Percentiles rank a stretch among this genome's conserved stretches.
These are phyloP conservation scores for Ascochyta pisi DNA, from an alignment of 2,329 filamentous ascomycete genomes.

Conservation along the genomic window DNA sequence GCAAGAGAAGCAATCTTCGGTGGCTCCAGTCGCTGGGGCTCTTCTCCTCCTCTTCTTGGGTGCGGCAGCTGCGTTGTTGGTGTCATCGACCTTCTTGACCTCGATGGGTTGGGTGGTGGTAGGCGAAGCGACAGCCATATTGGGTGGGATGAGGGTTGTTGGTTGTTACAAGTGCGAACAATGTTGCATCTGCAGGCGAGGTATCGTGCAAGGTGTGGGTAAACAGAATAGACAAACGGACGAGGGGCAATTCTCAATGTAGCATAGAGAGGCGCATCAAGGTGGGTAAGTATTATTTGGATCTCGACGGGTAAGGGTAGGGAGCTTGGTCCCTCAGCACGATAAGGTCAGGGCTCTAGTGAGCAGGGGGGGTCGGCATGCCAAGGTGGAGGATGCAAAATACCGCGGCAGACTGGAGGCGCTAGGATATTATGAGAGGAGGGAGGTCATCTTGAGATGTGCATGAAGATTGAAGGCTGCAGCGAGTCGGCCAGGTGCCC, in stretches of 20 bases:
- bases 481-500: conserved; percentile 42
- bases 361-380: conserved; percentile 32
- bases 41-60: conserved; percentile 78
- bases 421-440: conserved; percentile 43
- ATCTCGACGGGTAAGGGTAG: conserved; percentile 35
- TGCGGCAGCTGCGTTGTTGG: conserved; percentile 38
- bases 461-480: conserved; percentile 39
- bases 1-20: conserved; percentile 95
- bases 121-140: conserved; percentile 44
- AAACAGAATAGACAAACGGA: conserved; percentile 44
- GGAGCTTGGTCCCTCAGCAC: conserved; percentile 44
- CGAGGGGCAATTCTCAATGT: conserved; percentile 48
- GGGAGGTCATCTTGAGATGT: conserved; percentile 40
- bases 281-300: conserved; percentile 51
- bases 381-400: conserved; percentile 45
- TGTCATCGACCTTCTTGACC: conserved; percentile 42
- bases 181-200: conserved; percentile 43
- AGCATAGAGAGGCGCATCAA: conserved; percentile 47
- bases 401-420: conserved; percentile 40
- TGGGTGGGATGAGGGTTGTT: conserved; percentile 17
- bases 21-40: conserved; percentile 84
- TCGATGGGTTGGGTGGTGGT: conserved; percentile 42
- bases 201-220: conserved; percentile 41
- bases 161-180: conserved; percentile 27
- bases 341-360: conserved; percentile 48